phyloP scores from a whole-genome alignment of 177 flowering plant genomes.

The Tripterygium wilfordii region DNA sequence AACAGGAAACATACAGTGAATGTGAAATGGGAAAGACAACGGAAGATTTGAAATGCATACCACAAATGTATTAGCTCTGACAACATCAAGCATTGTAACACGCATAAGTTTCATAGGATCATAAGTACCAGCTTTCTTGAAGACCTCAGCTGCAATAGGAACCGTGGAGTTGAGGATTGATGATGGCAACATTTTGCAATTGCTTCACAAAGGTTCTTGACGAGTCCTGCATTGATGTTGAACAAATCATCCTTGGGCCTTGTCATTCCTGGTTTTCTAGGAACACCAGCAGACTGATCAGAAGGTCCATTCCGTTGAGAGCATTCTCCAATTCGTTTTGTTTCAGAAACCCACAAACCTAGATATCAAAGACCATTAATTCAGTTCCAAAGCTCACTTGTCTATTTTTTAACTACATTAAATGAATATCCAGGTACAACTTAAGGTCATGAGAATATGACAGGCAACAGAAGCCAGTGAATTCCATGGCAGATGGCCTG shows the following conservation, averaged over 20 bases:
- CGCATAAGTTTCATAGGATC: constrained; percentile 69
- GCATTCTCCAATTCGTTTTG: constrained; percentile 58
- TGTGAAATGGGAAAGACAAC: too few relatives aligned
- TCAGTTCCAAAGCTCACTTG: too few relatives aligned
- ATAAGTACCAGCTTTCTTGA: constrained; percentile 74
- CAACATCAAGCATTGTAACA: constrained; percentile 80
- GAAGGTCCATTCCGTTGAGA: constrained; percentile 73
- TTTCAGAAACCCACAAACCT: constrained; percentile 80
- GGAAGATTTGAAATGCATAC: constrained; percentile 24
- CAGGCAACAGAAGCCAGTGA: too few relatives aligned
- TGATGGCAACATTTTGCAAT: constrained; percentile 70
- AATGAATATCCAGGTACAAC: too few relatives aligned
- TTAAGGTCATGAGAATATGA: too few relatives aligned
- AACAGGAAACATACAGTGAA: too few relatives aligned
- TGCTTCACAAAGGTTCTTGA: constrained; percentile 62
- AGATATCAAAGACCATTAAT: constrained; percentile 4
- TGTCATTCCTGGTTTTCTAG: constrained; percentile 89
- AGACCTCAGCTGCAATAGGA: constrained; percentile 83
- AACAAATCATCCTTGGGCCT: constrained; percentile 84
- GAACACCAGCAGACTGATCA: constrained; percentile 77
- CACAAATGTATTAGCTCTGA: constrained; percentile 86
- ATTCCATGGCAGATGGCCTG: too few relatives aligned
- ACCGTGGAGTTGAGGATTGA: constrained; percentile 81
- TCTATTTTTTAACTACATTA: too few relatives aligned
- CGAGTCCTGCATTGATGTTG: constrained; percentile 85